Base-by-base conservation (phyloP, 805 yeast genomes). In the Teunomyces pallodes region DNA sequence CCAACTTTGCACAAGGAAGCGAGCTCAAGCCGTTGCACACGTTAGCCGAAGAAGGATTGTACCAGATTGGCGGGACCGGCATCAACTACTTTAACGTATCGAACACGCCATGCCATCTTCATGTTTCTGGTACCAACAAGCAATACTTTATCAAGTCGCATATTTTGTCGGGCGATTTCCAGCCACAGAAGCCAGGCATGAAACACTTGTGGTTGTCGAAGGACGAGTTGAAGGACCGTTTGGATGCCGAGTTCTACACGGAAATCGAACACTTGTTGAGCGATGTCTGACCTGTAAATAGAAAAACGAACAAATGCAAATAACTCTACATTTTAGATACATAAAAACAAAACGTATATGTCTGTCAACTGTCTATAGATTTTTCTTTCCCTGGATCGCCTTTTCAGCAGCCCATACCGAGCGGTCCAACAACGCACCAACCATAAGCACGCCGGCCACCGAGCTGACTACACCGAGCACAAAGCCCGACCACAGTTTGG, bases 51-150 rank as follows among this genome's bases (percentile, higher is more conserved):
- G 69, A 77, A 42, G 95, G 96, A 0, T 69, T 94, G 47, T 77
- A 82, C 62, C 57, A 66, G 17, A 58, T 87, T 16, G 96, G 96
- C 14, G 96, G 96, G 29, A 80, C 75, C 9, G 65, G 76, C 47
- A 80, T 94, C 63, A 87, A 90, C 68, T 86, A 90, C 39, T 92
- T 95, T 88, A 81, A 87, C 16, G 96, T 94, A n/a, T 90, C 98
- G 20, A 82, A 81, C 48, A 86, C 86, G 4, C 98, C 99, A 36
- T 85, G 91, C 36, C 90, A 84, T 39, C 82, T 86, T 1, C 61
- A 85, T 52, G 76, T 72, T 52, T 43, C 56, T 10, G 49, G 45
- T 10, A 59, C 56, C 33, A 60, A 62, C 30, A 62, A 66, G 57
- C 92, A 87, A 58, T 94, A 84, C 62, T 73, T 87, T 58, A 81